A percentile compares a stretch with the other conserved stretches of the same genome.
Evolutionary conservation across 768 basidiomycete genomes (phyloP).

Genomic region (Leccinum obscurum): DNA sequence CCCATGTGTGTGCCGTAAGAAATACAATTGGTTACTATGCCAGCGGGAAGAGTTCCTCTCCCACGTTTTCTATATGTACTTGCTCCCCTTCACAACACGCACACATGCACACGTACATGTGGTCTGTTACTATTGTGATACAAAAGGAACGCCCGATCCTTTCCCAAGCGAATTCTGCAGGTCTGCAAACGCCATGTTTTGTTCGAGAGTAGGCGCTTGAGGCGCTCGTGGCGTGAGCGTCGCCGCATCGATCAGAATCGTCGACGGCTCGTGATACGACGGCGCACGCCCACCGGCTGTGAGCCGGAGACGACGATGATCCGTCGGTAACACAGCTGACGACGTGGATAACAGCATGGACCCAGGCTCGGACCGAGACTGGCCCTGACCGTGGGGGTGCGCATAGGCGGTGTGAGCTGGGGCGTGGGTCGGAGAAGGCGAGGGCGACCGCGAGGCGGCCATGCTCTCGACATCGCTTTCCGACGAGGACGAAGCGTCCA

Average conservation of each 20-base stretch:
- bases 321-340: conserved; percentile 16
- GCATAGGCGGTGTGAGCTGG: not conserved
- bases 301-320: conserved; percentile 22
- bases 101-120: not conserved
- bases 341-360: not conserved
- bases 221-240: conserved; percentile 42
- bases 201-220: conserved; percentile 71
- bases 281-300: conserved; percentile 24
- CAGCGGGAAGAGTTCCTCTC: not conserved
- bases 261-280: conserved; percentile 37
- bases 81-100: not conserved
- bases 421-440: conserved; percentile 35
- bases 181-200: conserved; percentile 82
- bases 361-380: not conserved
- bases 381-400: not conserved
- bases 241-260: conserved; percentile 39
- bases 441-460: conserved; percentile 48
- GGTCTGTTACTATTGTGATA: conserved; percentile 7
- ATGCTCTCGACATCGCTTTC: conserved; percentile 59
- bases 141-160: conserved; percentile 29
- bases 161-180: conserved; percentile 48
- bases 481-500: conserved; percentile 11
- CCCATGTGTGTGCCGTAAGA: conserved; percentile 15
- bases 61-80: conserved; percentile 2
- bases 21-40: conserved; percentile 11